These are phyloP conservation scores for Mortierella sp. DNA, from an alignment of 371 early-diverging fungal species.

Conservation along the genomic window DNA sequence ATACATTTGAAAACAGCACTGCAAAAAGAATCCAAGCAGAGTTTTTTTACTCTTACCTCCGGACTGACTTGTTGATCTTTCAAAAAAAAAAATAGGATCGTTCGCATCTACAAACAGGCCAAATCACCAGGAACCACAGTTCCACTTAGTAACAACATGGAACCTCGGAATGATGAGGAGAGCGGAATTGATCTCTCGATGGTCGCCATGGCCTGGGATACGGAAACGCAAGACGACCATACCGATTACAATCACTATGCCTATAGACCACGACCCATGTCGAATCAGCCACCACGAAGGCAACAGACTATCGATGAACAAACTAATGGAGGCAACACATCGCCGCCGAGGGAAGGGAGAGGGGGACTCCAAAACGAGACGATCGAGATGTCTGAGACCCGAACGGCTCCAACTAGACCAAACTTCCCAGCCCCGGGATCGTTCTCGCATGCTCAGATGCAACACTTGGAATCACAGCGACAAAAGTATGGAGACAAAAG, in stretches of 20 bases:
- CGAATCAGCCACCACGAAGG: constrained; percentile 24
- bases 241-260: constrained; percentile 47
- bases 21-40: background rate
- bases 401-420: background rate
- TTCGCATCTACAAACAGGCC: constrained; percentile 36
- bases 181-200: constrained; percentile 40
- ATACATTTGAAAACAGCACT: background rate
- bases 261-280: constrained; percentile 41
- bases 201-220: constrained; percentile 47
- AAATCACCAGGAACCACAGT: constrained; percentile 37
- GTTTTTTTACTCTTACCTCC: background rate
- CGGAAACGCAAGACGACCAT: constrained; percentile 46
- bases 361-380: constrained; percentile 8
- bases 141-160: constrained; percentile 33
- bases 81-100: too few species aligned
- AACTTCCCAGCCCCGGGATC: constrained; percentile 18
- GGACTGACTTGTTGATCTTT: background rate
- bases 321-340: background rate
- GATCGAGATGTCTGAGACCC: constrained; percentile 45
- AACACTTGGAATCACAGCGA: constrained; percentile 30
- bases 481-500: constrained; percentile 42
- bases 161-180: constrained; percentile 29
- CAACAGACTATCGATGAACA: background rate
- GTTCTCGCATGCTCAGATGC: constrained; percentile 41
- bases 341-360: background rate